Evolutionary conservation across 1,284 basidiomycete genomes (phyloP), one percentile per base, ranked within the genome.

Genomic region (Porodaedalea pini): DNA sequence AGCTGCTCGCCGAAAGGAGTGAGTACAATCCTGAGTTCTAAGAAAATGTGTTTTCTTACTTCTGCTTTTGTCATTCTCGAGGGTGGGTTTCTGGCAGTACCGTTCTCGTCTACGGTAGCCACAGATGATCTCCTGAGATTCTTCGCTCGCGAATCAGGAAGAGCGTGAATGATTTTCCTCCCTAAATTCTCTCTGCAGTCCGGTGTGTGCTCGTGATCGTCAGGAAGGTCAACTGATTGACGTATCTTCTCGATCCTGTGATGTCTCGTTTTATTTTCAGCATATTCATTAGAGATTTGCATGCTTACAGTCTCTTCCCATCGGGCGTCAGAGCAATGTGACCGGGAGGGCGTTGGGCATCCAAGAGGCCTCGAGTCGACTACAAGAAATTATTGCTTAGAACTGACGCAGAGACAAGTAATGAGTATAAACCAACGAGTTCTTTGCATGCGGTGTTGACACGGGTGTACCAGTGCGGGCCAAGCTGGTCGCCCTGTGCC

Each of bases 381-480:
- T 59, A 73, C 71, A 76, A 80, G 59, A 6, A 29, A 25, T 51
- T 25, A 27, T 6, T 31, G 29, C 27, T 57, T 27, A 58, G 27
- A 44, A 2, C 27, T 36, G 45, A 53, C 34, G 29, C 29, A 57
- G 15, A 40, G 36, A n/a, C n/a, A n/a, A n/a, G n/a, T n/a, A 31
- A 6, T 23, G 19, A 39, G 29, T 37, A 32, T 13, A 44, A 47
- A 67, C 75, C 17, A 47, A 80, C 80, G 50, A 82, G 69, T 61
- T 72, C 75, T 21, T 75, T 68, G 4, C 81, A 69, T n/a, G 78
- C 73, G 58, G 74, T 76, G n/a, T 68, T 64, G 17, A 82, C 75
- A 73, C 75, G 79, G 23, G 67, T 73, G n/a, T 71, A 67, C 79
- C 79, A 81, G 44, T 75, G 70, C 2, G 76, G 77, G 3, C 79